Conservation (phyloP, 116 monocot genomes). For the Thalassia testudinum region DNA sequence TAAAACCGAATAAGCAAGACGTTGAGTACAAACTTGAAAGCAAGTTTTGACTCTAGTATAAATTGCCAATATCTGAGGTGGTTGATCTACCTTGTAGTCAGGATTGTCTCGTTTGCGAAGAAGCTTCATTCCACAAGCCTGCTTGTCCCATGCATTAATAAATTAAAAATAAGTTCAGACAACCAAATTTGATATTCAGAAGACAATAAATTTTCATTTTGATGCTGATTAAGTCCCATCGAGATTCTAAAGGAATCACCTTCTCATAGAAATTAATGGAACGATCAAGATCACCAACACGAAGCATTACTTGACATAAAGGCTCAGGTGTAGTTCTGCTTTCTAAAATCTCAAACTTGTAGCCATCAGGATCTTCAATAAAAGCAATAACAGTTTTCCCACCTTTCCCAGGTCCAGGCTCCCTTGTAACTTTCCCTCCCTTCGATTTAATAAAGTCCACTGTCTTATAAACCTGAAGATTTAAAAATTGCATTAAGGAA, state of each 20-base stretch:
- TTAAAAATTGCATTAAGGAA: too few relatives aligned
- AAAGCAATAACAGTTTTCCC: slow-evolving; percentile 59
- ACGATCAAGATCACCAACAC: slow-evolving; percentile 58
- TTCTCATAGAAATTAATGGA: slow-evolving; percentile 58
- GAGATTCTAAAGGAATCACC: slow-evolving; percentile 13
- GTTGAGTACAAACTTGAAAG: background rate
- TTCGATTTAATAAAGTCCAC: slow-evolving; percentile 55
- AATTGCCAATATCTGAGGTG: too few relatives aligned
- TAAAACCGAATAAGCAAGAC: too few relatives aligned
- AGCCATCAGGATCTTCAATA: slow-evolving; percentile 64
- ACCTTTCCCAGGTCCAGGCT: slow-evolving; percentile 67
- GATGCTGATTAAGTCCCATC: background rate
- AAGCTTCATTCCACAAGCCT: slow-evolving; percentile 75
- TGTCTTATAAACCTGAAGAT: slow-evolving; percentile 36
- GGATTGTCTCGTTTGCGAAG: slow-evolving; percentile 49
- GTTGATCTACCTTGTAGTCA: slow-evolving; percentile 58
- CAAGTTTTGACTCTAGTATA: too few relatives aligned
- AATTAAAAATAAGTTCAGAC: background rate
- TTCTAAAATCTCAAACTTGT: slow-evolving; percentile 66
- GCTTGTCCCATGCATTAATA: background rate
- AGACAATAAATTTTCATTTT: background rate
- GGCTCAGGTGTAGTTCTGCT: slow-evolving; percentile 60
- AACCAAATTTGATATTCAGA: background rate
- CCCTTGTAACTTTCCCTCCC: slow-evolving; percentile 57
- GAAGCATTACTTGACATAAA: slow-evolving; percentile 75